Conservation (phyloP, 2,329 filamentous ascomycete genomes). For the Microdochium bolleyi region DNA sequence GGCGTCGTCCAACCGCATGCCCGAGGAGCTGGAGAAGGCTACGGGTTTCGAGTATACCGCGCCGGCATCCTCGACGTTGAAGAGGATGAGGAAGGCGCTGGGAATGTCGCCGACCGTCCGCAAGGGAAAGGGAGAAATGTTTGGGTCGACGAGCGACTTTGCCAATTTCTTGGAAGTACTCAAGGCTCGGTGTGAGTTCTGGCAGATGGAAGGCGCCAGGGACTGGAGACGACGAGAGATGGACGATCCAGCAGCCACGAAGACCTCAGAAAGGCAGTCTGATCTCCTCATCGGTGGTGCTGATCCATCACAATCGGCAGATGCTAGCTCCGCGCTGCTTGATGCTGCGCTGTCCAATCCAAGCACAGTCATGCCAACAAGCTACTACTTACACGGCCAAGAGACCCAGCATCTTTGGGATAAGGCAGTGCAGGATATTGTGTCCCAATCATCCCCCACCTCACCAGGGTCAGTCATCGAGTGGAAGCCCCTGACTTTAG, state of each 20-base stretch:
- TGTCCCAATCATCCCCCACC: background rate
- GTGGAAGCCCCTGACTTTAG: slow-evolving; percentile 35
- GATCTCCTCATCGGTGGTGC: background rate
- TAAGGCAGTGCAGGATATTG: slow-evolving; percentile 3
- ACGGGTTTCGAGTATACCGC: slow-evolving; percentile 60
- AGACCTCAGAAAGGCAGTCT: background rate
- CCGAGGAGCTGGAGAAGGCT: slow-evolving; percentile 71
- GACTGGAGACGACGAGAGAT: slow-evolving; percentile 61
- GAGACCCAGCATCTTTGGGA: slow-evolving; percentile 19
- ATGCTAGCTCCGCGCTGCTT: background rate
- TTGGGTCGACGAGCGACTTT: slow-evolving; percentile 62
- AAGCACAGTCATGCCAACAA: slow-evolving; percentile 2
- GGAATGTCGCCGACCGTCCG: background rate
- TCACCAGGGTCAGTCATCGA: slow-evolving; percentile 6
- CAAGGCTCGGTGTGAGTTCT: slow-evolving; percentile 71
- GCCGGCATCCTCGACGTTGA: slow-evolving; percentile 36
- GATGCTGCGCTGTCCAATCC: background rate
- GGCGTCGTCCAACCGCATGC: slow-evolving; percentile 76
- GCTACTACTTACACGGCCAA: slow-evolving; percentile 16
- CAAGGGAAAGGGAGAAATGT: slow-evolving; percentile 38
- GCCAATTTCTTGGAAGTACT: slow-evolving; percentile 67
- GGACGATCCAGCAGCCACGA: slow-evolving; percentile 10
- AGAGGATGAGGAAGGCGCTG: background rate
- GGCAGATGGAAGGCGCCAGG: slow-evolving; percentile 70
- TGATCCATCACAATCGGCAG: background rate